These are phyloP conservation scores for Tieghemiomyces parasiticus DNA, from an alignment of 192 early-diverging fungal genomes.

Conservation along the genomic window DNA sequence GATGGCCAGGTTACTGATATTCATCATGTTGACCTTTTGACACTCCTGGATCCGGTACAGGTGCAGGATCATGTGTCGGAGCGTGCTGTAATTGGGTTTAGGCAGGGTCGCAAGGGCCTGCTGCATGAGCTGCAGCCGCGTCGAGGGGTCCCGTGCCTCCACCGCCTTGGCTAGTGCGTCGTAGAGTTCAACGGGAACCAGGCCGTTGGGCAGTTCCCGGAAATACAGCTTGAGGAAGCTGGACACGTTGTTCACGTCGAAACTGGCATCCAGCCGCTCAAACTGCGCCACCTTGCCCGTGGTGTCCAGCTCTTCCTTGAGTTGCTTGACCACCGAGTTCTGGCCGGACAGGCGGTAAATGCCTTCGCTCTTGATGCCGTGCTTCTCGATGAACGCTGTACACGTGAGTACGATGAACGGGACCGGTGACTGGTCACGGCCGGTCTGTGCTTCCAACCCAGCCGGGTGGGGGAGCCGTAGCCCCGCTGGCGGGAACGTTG, in stretches of 20 bases:
- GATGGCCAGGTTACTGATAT: constrained; percentile 66
- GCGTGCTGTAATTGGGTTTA: constrained; percentile 69
- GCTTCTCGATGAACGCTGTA: constrained; percentile 66
- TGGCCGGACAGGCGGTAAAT: constrained; percentile 85
- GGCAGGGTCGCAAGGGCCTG: constrained; percentile 58
- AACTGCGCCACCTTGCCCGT: constrained; percentile 53
- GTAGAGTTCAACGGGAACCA: constrained; percentile 38
- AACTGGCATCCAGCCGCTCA: constrained; percentile 33
- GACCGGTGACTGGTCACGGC: constrained; percentile 51
- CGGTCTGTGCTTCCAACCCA: constrained; percentile 47
- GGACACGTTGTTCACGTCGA: constrained; percentile 72
- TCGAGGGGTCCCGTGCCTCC: not conserved
- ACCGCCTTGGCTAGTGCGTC: constrained; percentile 3
- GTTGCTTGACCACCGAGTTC: constrained; percentile 51
- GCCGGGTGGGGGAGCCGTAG: constrained; percentile 12
- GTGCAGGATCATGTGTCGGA: constrained; percentile 67
- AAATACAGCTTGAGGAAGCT: constrained; percentile 88
- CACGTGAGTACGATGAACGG: constrained; percentile 71
- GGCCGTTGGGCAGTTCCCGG: constrained; percentile 81
- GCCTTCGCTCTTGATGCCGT: constrained; percentile 58
- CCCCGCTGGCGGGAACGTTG: not conserved
- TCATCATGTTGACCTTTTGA: constrained; percentile 79
- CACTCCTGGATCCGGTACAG: constrained; percentile 63
- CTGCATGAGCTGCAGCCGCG: constrained; percentile 50
- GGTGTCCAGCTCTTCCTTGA: constrained; percentile 59